Evolutionary conservation across 139 green algal species (phyloP).

Genomic region (Chlorella sp.): DNA sequence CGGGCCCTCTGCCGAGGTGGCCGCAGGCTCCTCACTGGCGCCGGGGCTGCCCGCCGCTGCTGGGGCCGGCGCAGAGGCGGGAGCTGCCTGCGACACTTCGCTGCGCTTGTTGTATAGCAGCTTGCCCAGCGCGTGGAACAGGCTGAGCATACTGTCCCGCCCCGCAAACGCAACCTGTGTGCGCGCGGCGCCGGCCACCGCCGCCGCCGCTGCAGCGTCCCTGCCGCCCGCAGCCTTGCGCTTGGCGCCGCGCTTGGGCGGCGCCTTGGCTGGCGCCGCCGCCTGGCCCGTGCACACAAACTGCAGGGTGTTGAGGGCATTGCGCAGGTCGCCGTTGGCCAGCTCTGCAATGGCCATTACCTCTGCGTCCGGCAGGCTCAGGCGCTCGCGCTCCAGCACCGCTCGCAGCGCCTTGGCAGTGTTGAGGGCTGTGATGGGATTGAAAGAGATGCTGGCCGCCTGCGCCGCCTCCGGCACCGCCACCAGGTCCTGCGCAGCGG

Average conservation of each 20-base stretch:
- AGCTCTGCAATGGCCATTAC: slow-evolving; percentile 37
- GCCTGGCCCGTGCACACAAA: slow-evolving; percentile 22
- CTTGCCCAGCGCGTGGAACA: slow-evolving; percentile 84
- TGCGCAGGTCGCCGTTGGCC: slow-evolving; percentile 45
- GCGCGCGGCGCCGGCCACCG: not conserved
- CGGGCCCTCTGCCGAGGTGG: not conserved
- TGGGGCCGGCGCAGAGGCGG: not conserved
- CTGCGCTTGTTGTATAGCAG: slow-evolving; percentile 81
- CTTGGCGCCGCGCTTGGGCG: not conserved
- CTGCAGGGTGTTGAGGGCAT: slow-evolving; percentile 53
- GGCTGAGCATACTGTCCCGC: slow-evolving; percentile 56
- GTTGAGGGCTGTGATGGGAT: slow-evolving; percentile 55
- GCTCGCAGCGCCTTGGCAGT: slow-evolving; percentile 34
- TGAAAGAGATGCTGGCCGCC: slow-evolving; percentile 64
- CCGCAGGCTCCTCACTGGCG: not conserved
- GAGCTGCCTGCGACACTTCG: not conserved
- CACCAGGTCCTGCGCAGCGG: slow-evolving; percentile 56
- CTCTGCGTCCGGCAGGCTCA: slow-evolving; percentile 15
- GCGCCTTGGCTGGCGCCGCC: not conserved
- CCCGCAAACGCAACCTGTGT: not conserved
- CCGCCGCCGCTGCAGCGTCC: not conserved
- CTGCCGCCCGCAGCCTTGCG: slow-evolving; percentile 1
- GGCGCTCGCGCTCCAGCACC: slow-evolving; percentile 28
- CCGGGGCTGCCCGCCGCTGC: not conserved
- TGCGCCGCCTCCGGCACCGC: slow-evolving; percentile 45